Evolutionary conservation across 1,284 basidiomycete genomes (phyloP).

Genomic region (Macrocystidia cucumis): DNA sequence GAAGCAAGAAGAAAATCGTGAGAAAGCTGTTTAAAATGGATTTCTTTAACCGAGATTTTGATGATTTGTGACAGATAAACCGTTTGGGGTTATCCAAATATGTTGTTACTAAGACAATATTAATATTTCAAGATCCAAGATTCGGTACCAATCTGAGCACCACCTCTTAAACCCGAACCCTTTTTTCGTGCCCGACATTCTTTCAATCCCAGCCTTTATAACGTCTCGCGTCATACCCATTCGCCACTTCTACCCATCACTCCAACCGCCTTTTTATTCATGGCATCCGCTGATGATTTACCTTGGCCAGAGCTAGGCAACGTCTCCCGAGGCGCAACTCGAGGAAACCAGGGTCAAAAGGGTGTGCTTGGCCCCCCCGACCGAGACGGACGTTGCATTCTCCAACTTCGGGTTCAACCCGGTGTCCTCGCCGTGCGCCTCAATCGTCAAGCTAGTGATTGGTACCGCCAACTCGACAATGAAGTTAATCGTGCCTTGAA

Average conservation of each 20-base stretch:
- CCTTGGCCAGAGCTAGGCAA: constrained; percentile 80
- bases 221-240: constrained; percentile 1
- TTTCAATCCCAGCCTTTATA: background rate
- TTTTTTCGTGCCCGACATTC: too few relatives aligned
- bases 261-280: too few relatives aligned
- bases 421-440: constrained; percentile 67
- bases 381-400: constrained; percentile 57
- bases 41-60: too few relatives aligned
- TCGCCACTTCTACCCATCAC: constrained; percentile 15
- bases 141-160: too few relatives aligned
- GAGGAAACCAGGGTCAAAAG: constrained; percentile 78
- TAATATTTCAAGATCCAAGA: too few relatives aligned
- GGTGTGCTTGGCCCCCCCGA: constrained; percentile 63
- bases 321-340: constrained; percentile 72
- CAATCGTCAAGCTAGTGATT: constrained; percentile 67
- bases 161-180: too few relatives aligned
- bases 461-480: constrained; percentile 67
- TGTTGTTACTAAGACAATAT: too few relatives aligned
- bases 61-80: too few relatives aligned
- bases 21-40: too few relatives aligned
- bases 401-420: constrained; percentile 73
- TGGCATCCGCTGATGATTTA: constrained; percentile 64
- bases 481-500: constrained; percentile 74
- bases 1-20: too few relatives aligned
- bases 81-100: too few relatives aligned